Percentiles rank a stretch among this genome's conserved stretches.
Conservation (phyloP, 768 basidiomycete genomes). For the Porphyrellus cyaneotinctus region DNA sequence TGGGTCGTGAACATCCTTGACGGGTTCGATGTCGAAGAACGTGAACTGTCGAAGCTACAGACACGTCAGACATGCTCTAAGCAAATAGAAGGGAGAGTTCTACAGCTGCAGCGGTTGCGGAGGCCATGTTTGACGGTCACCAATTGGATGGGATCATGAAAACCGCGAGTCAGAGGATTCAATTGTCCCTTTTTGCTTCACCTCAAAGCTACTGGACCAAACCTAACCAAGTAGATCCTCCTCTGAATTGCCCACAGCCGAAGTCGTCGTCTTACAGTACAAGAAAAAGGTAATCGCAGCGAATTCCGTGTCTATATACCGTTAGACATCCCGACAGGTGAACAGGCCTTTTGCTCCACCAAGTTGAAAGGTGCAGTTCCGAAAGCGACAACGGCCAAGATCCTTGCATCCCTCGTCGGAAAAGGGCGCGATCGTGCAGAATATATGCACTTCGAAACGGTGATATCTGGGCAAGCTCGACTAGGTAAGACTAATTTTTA, state of each 20-base stretch:
- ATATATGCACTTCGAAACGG: constrained; percentile 35
- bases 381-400: constrained; percentile 82
- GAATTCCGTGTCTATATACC: neutral
- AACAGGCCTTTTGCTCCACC: constrained; percentile 80
- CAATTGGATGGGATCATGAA: no score
- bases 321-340: neutral
- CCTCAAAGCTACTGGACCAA: no score
- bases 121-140: constrained; percentile 14
- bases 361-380: constrained; percentile 88
- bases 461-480: neutral
- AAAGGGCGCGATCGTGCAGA: constrained; percentile 76
- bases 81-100: neutral
- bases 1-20: constrained; percentile 78
- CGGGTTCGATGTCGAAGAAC: constrained; percentile 78
- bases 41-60: constrained; percentile 81
- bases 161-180: no score
- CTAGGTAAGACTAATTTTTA: constrained; percentile 84
- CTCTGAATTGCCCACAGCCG: constrained; percentile 41
- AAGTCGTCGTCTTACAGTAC: constrained; percentile 74
- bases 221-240: no score
- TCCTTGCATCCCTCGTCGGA: constrained; percentile 79
- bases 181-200: no score
- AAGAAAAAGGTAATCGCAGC: constrained; percentile 54
- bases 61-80: constrained; percentile 6
- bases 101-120: constrained; percentile 21